Percentiles rank a stretch among this genome's conserved stretches.
Conservation (phyloP, 75 land plant species). For the Pinus tabuliformis region DNA sequence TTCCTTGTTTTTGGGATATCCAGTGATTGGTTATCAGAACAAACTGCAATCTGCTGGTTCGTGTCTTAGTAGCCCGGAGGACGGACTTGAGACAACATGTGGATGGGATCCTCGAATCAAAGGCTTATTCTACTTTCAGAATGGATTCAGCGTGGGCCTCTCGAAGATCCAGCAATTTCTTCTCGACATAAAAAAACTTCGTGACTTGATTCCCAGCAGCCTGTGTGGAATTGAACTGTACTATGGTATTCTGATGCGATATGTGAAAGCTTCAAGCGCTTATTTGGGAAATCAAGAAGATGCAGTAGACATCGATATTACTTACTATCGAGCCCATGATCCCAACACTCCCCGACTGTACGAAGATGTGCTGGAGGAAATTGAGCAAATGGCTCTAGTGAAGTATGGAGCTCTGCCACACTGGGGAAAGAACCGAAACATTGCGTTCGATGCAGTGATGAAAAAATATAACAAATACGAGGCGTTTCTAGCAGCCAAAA, state of each 20-base stretch:
- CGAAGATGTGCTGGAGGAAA: constrained; percentile 68
- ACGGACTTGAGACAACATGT: constrained; percentile 17
- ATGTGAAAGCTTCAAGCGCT: constrained; percentile 42
- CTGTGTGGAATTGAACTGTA: constrained; percentile 59
- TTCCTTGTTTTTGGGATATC: constrained; percentile 55
- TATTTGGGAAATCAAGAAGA: constrained; percentile 64
- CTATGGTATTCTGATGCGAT: constrained; percentile 60
- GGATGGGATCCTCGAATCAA: constrained; percentile 68
- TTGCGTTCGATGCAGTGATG: constrained; percentile 35
- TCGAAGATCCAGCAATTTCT: constrained; percentile 47
- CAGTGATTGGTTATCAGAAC: constrained; percentile 58
- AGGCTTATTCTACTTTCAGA: constrained; percentile 59
- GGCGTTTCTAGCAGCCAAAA: constrained; percentile 38
- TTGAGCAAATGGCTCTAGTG: constrained; percentile 72
- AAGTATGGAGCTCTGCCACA: constrained; percentile 63
- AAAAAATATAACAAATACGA: constrained; percentile 31
- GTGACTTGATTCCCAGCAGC: constrained; percentile 32
- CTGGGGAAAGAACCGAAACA: constrained; percentile 72
- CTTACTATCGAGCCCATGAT: constrained; percentile 47
- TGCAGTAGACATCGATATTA: constrained; percentile 57
- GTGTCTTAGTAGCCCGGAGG: constrained; percentile 30
- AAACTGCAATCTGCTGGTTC: constrained; percentile 65
- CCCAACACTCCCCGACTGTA: constrained; percentile 45
- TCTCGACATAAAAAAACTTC: constrained; percentile 45
- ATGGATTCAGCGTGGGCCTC: constrained; percentile 35